Evolutionary conservation across 805 yeast species (phyloP).

Genomic region (Zygosaccharomyces siamensis): DNA sequence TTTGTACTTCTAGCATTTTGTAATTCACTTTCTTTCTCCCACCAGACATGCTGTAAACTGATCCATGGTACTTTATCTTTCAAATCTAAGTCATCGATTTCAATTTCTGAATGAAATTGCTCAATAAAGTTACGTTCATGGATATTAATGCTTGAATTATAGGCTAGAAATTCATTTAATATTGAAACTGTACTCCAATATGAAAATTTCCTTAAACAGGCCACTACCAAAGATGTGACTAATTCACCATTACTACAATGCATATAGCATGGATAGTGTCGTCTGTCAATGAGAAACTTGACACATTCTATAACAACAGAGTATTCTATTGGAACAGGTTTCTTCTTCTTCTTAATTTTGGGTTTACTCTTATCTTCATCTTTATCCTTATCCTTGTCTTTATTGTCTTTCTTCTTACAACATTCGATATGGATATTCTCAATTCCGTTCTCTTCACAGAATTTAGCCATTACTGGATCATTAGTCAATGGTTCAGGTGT

Average conservation of each 20-base stretch:
- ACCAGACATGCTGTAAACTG: slow-evolving; percentile 19
- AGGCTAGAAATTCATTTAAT: slow-evolving; percentile 75
- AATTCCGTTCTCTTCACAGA: slow-evolving; percentile 54
- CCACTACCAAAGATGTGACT: slow-evolving; percentile 75
- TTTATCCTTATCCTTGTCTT: slow-evolving; percentile 25
- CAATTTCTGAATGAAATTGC: slow-evolving; percentile 61
- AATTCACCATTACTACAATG: slow-evolving; percentile 92
- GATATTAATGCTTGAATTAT: slow-evolving; percentile 69
- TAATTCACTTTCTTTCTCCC: slow-evolving; percentile 6
- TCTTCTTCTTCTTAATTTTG: slow-evolving; percentile 69
- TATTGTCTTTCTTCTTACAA: slow-evolving; percentile 39
- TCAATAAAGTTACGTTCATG: slow-evolving; percentile 84
- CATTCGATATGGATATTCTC: slow-evolving; percentile 62
- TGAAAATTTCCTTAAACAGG: slow-evolving; percentile 76
- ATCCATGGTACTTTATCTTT: slow-evolving; percentile 36
- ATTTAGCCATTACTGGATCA: slow-evolving; percentile 48
- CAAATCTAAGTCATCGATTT: slow-evolving; percentile 39
- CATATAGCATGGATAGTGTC: slow-evolving; percentile 65
- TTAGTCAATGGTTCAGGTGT: slow-evolving; percentile 70
- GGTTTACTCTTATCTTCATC: slow-evolving; percentile 16
- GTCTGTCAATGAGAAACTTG: slow-evolving; percentile 54
- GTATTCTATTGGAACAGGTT: slow-evolving; percentile 76
- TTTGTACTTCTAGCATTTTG: slow-evolving; percentile 10
- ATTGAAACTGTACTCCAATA: slow-evolving; percentile 89
- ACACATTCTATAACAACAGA: slow-evolving; percentile 56